These are phyloP conservation scores for Oryza officinalis DNA, from an alignment of 176 grass and related monocot genomes.

Conservation along the genomic window DNA sequence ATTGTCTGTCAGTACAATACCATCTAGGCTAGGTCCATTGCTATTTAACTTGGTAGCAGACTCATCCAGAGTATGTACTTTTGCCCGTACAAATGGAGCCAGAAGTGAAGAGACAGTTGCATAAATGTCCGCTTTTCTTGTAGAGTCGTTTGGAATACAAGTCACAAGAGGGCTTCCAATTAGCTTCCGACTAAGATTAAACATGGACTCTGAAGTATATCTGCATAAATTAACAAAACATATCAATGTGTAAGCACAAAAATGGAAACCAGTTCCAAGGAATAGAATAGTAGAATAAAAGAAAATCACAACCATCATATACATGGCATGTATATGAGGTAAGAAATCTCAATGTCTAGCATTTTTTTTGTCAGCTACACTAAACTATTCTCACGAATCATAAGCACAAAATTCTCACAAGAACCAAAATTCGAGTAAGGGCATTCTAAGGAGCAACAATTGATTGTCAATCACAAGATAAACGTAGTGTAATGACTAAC, in stretches of 20 bases:
- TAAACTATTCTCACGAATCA: background rate
- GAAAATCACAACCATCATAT: constrained; percentile 19
- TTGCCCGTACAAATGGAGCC: constrained; percentile 65
- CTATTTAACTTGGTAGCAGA: constrained; percentile 48
- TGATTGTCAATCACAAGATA: background rate
- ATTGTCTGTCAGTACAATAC: constrained; percentile 75
- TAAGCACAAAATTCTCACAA: background rate
- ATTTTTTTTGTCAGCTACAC: background rate
- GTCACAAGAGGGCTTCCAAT: constrained; percentile 85
- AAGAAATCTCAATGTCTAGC: background rate
- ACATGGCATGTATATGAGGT: background rate
- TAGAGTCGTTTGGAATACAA: constrained; percentile 55
- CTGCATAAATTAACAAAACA: constrained; percentile 43
- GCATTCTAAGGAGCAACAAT: background rate
- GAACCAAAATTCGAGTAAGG: background rate
- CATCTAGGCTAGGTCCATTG: constrained; percentile 69
- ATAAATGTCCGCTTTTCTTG: constrained; percentile 68
- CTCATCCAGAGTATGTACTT: constrained; percentile 43
- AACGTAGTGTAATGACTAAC: background rate
- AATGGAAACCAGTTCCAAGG: constrained; percentile 6
- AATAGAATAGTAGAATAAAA: background rate
- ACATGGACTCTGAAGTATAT: constrained; percentile 53
- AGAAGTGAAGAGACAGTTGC: constrained; percentile 56
- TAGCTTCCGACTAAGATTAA: constrained; percentile 60
- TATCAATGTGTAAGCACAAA: constrained; percentile 21